phyloP scores from a whole-genome alignment of 495 filamentous ascomycete genomes.

The Hypoxylon fuscum region DNA sequence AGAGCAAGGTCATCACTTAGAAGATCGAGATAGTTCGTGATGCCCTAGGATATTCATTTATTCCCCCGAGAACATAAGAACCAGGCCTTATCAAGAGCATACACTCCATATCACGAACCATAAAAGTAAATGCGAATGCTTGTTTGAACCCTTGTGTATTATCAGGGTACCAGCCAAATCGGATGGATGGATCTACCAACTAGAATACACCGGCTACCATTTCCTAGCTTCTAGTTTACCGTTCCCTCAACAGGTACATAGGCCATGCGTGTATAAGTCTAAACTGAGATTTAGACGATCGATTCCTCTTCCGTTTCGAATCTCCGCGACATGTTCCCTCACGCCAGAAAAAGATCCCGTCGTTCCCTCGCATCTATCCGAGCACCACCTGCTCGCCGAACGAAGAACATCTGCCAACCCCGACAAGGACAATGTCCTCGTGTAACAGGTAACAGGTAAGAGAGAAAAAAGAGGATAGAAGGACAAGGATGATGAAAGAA shows the following conservation, averaged over 20 bases:
- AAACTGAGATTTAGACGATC: conserved; percentile 19
- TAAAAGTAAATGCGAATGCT: neutral
- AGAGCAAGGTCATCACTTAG: no score
- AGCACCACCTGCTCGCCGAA: neutral
- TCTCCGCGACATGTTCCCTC: conserved; percentile 10
- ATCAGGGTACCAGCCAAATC: conserved; percentile 5
- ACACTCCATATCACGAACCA: neutral
- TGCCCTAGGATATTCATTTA: no score
- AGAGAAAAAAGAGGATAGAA: conserved; percentile 7
- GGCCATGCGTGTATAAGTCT: neutral
- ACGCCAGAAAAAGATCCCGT: neutral
- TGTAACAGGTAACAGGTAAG: conserved; percentile 13
- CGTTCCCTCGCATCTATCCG: conserved; percentile 17
- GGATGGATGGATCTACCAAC: no score
- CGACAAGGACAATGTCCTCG: neutral
- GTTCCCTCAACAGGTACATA: neutral
- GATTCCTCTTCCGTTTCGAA: neutral
- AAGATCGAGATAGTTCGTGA: no score
- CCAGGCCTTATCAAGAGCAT: neutral
- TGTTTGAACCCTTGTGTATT: conserved; percentile 26
- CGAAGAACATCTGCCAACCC: neutral
- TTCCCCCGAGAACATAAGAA: neutral
- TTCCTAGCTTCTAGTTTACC: conserved; percentile 9
- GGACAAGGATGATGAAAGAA: conserved; percentile 4
- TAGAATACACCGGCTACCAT: neutral